A percentile compares a stretch with the other conserved stretches of the same genome.
Conservation (phyloP, 2,329 filamentous ascomycete genomes). For the Arthrobotrys iridis region DNA sequence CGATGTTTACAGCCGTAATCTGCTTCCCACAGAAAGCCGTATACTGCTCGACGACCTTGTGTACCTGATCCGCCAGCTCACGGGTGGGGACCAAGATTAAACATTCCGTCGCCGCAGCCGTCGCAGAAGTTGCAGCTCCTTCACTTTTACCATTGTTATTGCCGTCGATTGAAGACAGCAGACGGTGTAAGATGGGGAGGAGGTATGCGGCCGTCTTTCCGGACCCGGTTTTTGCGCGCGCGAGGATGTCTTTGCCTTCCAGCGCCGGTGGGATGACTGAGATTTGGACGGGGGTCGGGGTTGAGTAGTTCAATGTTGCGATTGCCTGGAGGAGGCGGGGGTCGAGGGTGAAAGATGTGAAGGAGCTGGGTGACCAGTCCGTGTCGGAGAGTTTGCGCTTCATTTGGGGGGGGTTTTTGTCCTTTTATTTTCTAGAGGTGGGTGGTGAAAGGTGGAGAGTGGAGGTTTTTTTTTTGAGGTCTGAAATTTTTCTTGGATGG, state of each 20-base stretch:
- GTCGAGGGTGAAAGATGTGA: conserved; percentile 82
- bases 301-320: conserved; percentile 81
- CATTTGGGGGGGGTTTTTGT: conserved; percentile 63
- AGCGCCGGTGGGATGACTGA: conserved; percentile 88
- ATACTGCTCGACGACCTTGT: conserved; percentile 79
- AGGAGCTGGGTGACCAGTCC: conserved; percentile 69
- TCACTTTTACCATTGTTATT: background rate
- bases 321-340: conserved; percentile 85
- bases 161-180: conserved; percentile 80
- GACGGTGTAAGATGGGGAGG: conserved; percentile 84
- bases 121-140: conserved; percentile 15
- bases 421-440: conserved; percentile 6
- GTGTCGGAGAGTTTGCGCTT: conserved; percentile 72
- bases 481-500: conserved; percentile 18
- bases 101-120: conserved; percentile 69
- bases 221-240: conserved; percentile 91
- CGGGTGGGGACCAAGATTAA: conserved; percentile 93
- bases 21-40: conserved; percentile 85
- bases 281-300: conserved; percentile 87
- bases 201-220: conserved; percentile 98
- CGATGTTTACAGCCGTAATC: conserved; percentile 83
- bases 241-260: conserved; percentile 85
- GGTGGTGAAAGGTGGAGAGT: background rate
- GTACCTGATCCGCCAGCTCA: conserved; percentile 91
- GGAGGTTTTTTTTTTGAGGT: background rate